phyloP scores from a whole-genome alignment of 805 yeast species.

The Ogataea henricii region DNA sequence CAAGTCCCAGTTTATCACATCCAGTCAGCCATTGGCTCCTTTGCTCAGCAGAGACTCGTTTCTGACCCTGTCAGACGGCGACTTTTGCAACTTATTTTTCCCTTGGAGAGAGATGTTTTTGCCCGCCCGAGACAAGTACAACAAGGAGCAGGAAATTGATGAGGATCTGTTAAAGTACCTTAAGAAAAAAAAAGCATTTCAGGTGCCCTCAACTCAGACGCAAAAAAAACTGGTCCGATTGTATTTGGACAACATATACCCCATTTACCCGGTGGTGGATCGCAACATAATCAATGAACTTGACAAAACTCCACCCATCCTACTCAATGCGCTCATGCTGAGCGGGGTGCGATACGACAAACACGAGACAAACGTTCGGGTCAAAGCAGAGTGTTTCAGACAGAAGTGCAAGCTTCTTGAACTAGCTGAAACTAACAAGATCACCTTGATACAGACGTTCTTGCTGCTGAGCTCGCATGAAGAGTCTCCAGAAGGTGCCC shows the following conservation, averaged over 20 bases:
- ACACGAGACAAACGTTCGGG: conserved; percentile 18
- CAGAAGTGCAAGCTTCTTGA: conserved; percentile 31
- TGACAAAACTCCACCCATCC: conserved; percentile 23
- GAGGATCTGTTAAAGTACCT: conserved; percentile 28
- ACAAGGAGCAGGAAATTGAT: conserved; percentile 21
- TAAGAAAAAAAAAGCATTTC: conserved; percentile 29
- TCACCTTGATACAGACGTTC: conserved; percentile 32
- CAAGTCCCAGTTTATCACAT: conserved; percentile 32
- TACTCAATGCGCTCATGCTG: conserved; percentile 34
- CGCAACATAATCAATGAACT: conserved; percentile 22
- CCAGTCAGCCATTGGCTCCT: conserved; percentile 37
- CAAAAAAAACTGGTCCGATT: conserved; percentile 25
- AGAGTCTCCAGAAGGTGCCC: conserved; percentile 34
- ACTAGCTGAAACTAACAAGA: conserved; percentile 30
- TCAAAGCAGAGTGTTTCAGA: conserved; percentile 26
- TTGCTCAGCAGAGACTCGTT: conserved; percentile 34
- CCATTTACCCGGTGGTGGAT: conserved; percentile 34
- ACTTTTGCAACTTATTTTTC: conserved; percentile 31
- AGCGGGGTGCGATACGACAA: conserved; percentile 28
- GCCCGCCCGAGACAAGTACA: conserved; percentile 18
- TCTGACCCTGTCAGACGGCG: conserved; percentile 34
- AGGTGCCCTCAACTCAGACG: conserved; percentile 24
- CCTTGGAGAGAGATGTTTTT: conserved; percentile 34
- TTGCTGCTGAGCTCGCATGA: conserved; percentile 33
- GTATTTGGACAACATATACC: conserved; percentile 30